Base-by-base conservation (phyloP, 805 yeast species). In the Metschnikowia koreensis region DNA sequence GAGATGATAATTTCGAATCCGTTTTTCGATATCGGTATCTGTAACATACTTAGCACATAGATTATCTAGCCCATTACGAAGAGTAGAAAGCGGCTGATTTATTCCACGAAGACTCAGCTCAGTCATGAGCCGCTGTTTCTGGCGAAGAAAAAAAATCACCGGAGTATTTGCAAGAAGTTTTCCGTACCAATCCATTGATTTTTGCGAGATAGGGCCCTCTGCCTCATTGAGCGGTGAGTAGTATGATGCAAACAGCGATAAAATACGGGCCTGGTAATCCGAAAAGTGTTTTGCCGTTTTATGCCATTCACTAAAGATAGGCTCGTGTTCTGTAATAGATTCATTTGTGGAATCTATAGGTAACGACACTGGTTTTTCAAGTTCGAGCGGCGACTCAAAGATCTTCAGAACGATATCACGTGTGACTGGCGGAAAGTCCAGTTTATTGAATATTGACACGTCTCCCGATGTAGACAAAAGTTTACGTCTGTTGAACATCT, bases 141-240 rank as follows among this genome's bases (percentile, higher is more conserved):
- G 69, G 41, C 61, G 59, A 22, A 71, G 58, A 13, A 73, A 55
- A 13, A 73, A 51, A 1, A 66, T 46, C 7, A 71, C 56, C 3
- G 76, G 76, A 1, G 75, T 60, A 8, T 55, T 48, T 6, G 54
- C 46, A 15, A 73, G 52, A 15, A 70, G 60, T 38, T 65, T 55
- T 28, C 51, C 53, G 52, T 62, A 70, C 74, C 74, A 72, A 41
- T 56, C 54, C 53, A 61, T 63, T 12, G 70, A 60, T 41, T 66
- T 63, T 28, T 51, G 33, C 8, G 57, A 34, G 5, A 28, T 22
- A 10, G 51, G 54, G 1, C 49, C 17, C 2, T 63, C 65, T 4
- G 60, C 52, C 1, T 38, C 27, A 22, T 10, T 9, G 13, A 52
- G 50, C 4, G 74, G 74, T 17, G 43, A 36, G 41, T 54, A 66